Conservation (phyloP, 805 yeast species). For the Candida glaebosa region DNA sequence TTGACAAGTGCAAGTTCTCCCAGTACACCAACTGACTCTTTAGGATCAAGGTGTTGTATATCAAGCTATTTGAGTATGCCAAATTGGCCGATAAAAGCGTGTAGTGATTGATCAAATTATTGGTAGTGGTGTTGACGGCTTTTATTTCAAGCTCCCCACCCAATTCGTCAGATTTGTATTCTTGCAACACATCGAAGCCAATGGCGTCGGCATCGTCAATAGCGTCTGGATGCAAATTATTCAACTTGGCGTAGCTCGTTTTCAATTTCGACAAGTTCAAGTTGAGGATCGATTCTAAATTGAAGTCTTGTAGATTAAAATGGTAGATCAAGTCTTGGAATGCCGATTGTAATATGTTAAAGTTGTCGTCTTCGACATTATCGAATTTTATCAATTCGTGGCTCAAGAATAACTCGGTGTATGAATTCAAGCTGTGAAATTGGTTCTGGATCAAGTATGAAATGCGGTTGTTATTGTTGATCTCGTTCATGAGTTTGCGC, state of each 20-base stretch:
- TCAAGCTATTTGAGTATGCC: slow-evolving; percentile 29
- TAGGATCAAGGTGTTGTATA: slow-evolving; percentile 30
- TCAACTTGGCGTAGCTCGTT: slow-evolving; percentile 9
- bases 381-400: slow-evolving; percentile 9
- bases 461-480: slow-evolving; percentile 30
- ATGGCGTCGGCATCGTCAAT: slow-evolving; percentile 1
- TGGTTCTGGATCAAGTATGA: slow-evolving; percentile 21
- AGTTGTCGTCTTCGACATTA: slow-evolving; percentile 4
- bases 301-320: slow-evolving; percentile 18
- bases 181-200: not conserved
- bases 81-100: slow-evolving; percentile 19
- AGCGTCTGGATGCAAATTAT: slow-evolving; percentile 1
- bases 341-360: slow-evolving; percentile 13
- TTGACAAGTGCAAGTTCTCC: slow-evolving; percentile 25
- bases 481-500: slow-evolving; percentile 14
- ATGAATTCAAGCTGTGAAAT: slow-evolving; percentile 18
- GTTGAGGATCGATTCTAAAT: slow-evolving; percentile 10
- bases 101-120: slow-evolving; percentile 21
- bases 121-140: slow-evolving; percentile 5
- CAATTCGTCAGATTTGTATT: not conserved
- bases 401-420: slow-evolving; percentile 21
- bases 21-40: slow-evolving; percentile 35
- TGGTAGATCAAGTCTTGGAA: slow-evolving; percentile 23
- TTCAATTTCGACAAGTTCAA: slow-evolving; percentile 10
- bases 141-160: not conserved